Base-by-base conservation (phyloP, 106 monocot species). In the Dioscorea zingiberensis region DNA sequence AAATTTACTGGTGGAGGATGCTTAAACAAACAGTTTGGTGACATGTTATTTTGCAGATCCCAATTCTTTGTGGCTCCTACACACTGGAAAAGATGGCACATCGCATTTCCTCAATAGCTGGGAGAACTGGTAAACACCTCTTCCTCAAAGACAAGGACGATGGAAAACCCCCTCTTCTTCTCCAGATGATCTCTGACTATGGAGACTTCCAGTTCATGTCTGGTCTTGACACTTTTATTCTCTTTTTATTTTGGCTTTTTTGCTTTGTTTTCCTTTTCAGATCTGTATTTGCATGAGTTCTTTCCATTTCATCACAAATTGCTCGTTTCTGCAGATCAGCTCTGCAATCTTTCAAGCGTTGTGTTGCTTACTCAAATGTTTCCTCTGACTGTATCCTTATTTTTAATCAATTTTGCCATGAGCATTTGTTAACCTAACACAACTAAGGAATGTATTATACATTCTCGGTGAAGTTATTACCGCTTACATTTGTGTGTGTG, bases 61-160 rank as follows among this genome's bases (percentile, higher is more conserved):
- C 94, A 44, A 47, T 91, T 56, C 49, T 95, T 29, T 63, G 76
- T 77, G 94, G 94, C 28, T 80, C 73, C 27, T 30, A 65, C 29
- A 46, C 68, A 54, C 57, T 91, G 58, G 94, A 95, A 83, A 91
- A 83, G 65, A 59, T 77, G 70, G 82, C 85, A 55, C 76, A 27
- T 74, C 75, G 25, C 21, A 69, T 78, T 62, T 95, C 78, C 21
- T 76, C 83, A 73, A 70, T 91, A 69, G 69, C 75, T 64, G 77
- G 87, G 23, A 87, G 76, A 78, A 85, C 82, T 22, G 94, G 94
- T 25, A 90, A 78, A 38, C 94, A 95, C 71, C 83, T 94, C 12
- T 78, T 81, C 58, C 78, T 95, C 21, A 87, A 80, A 63, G 91
- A 87, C 56, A 55, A 51, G 44, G 56, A 87, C 63, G 62, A 85